phyloP scores from a whole-genome alignment of 306 rosid genomes.

The Acacia confusa region DNA sequence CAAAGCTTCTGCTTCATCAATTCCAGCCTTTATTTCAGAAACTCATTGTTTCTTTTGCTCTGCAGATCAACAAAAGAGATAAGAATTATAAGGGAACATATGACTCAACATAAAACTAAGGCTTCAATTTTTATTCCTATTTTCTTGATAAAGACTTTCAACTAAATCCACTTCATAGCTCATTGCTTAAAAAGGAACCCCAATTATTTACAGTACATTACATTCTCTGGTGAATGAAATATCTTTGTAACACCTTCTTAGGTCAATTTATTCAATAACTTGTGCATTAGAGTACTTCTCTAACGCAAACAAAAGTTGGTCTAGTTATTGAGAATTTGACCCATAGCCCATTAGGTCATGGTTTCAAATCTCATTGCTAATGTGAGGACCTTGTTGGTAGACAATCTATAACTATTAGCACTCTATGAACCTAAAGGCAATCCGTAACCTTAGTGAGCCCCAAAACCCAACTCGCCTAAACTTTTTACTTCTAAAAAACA shows the following conservation, averaged over 20 bases:
- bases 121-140: background rate
- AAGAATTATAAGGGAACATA: slow-evolving; percentile 7
- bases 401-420: too few species aligned
- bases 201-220: slow-evolving; percentile 3
- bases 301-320: background rate
- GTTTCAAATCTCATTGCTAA: too few species aligned
- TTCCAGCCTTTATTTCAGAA: slow-evolving; percentile 77
- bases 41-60: slow-evolving; percentile 92
- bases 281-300: background rate
- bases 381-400: too few species aligned
- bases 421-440: background rate
- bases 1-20: slow-evolving; percentile 91
- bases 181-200: background rate
- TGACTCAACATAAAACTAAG: slow-evolving; percentile 16
- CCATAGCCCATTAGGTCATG: background rate
- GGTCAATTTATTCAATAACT: slow-evolving; percentile 1
- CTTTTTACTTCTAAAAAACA: background rate
- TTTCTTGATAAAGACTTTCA: slow-evolving; percentile 6
- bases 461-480: background rate
- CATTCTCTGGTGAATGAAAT: background rate
- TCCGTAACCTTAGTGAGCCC: background rate
- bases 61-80: slow-evolving; percentile 42
- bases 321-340: background rate
- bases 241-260: background rate
- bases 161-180: slow-evolving; percentile 14